Evolutionary conservation across 768 basidiomycete genomes (phyloP), one percentile per base, ranked within the genome.

Genomic region (Cytidiella melzeri): DNA sequence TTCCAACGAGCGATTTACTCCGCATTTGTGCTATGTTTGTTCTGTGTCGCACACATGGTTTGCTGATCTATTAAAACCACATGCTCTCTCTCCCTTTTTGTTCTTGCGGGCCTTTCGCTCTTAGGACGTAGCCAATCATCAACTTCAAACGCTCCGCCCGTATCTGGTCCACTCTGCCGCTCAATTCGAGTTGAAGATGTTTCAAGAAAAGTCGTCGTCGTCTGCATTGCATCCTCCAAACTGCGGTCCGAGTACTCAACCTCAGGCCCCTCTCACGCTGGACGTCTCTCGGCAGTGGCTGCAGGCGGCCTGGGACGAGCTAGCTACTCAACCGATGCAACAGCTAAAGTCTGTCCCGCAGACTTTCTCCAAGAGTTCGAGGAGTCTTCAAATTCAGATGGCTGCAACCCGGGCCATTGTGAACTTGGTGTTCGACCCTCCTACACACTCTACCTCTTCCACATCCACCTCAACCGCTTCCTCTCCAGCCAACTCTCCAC

Each of bases 91-190:
- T 23, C 11, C 4, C 26, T 5, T n/a, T 34, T 34, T 34, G 30
- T 34, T 34, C 15, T 34, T 34, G 30, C 30, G 30, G 30, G 7
- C 30, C 15, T 7, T 15, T 7, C 30, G 30, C 26, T 23, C 61
- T 37, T 60, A 95, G 92, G 93, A 96, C 65, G 93, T 96, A 54
- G 93, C 93, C 23, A 96, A 96, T 64, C 93, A 95, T 68, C 93
- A 95, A 68, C 78, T 96, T 26, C 87, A 92, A 61, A 84, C 88
- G 26, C 75, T 94, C n/a, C 84, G 92, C 43, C 90, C 92, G n/a
- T 91, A 84, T 70, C 79, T 96, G 49, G 76, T 89, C 57, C 80
- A 83, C 51, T 82, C 83, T 34, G 83, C 92, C 1, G 81, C 84
- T 19, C 79, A 82, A 36, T 89, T 87, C 60, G 92, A 95, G 64